These are phyloP conservation scores for Diaporthe australafricana DNA, from an alignment of 2,329 filamentous ascomycete genomes.

Conservation along the genomic window DNA sequence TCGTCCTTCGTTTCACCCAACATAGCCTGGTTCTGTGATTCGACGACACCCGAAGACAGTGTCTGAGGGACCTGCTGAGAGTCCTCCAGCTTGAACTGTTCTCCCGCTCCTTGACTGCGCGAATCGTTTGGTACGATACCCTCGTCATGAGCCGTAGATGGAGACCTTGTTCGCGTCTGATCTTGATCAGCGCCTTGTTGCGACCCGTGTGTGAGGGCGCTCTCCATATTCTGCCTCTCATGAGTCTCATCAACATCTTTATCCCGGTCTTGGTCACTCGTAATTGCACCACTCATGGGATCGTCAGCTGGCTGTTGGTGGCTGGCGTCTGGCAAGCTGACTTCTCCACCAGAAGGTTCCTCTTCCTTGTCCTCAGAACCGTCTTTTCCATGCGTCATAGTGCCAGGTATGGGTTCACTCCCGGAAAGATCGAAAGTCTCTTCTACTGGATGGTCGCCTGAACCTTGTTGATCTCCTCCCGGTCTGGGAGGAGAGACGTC, in stretches of 20 bases:
- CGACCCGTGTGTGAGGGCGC: background rate
- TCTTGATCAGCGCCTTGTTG: background rate
- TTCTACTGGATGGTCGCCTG: constrained; percentile 25
- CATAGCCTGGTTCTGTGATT: background rate
- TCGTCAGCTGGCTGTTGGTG: background rate
- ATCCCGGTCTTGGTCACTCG: background rate
- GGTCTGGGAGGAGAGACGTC: constrained; percentile 12
- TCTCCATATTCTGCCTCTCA: background rate
- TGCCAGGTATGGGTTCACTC: constrained; percentile 35
- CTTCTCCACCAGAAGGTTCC: background rate
- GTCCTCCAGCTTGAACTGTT: background rate
- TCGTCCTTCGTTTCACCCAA: background rate
- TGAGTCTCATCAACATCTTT: background rate
- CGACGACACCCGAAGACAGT: background rate
- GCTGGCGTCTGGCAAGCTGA: background rate
- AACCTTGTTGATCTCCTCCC: constrained; percentile 8
- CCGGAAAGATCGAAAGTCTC: constrained; percentile 34
- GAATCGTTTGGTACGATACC: background rate
- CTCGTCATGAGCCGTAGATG: background rate
- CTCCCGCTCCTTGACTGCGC: background rate
- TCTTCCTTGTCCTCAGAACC: background rate
- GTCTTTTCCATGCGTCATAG: constrained; percentile 38
- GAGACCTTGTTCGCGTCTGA: background rate
- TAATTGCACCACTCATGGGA: no score
- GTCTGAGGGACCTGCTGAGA: background rate